These are phyloP conservation scores for Rosa chinensis DNA, from an alignment of 306 rosid genomes.

Conservation along the genomic window DNA sequence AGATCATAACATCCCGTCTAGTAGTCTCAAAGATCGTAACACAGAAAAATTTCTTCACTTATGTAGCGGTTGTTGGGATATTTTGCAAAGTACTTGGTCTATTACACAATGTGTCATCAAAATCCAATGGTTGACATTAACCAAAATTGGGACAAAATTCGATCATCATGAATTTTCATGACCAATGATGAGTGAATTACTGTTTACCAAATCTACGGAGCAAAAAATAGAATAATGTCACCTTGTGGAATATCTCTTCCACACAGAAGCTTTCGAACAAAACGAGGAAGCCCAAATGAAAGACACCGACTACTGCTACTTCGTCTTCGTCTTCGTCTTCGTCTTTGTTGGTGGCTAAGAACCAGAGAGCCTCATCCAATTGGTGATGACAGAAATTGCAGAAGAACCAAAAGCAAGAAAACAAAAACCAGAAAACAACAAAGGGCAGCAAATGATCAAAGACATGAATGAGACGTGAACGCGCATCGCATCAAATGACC, in stretches of 20 bases:
- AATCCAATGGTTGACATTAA: background rate
- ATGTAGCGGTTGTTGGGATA: background rate
- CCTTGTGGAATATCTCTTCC: background rate
- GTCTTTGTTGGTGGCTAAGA: background rate
- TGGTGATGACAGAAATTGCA: background rate
- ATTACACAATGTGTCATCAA: background rate
- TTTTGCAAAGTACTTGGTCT: background rate
- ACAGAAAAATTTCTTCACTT: background rate
- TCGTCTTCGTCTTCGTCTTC: background rate
- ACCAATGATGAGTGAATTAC: background rate
- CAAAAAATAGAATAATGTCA: background rate
- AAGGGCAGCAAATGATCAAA: conserved; percentile 14
- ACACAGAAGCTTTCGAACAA: background rate
- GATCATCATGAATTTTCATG: background rate
- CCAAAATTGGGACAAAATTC: background rate
- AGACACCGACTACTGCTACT: background rate
- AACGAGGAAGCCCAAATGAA: background rate
- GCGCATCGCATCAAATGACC: conserved; percentile 36
- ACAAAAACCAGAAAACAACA: background rate
- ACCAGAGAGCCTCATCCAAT: background rate
- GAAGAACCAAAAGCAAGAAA: background rate
- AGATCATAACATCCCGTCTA: too few relatives aligned
- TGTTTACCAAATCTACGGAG: background rate
- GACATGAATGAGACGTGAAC: conserved; percentile 39
- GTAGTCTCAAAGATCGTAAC: background rate